Percentiles rank a stretch among this genome's conserved stretches.
These are phyloP conservation scores for Phytophthora cactorum DNA, from an alignment of 352 stramenopile genomes.

Conservation along the genomic window DNA sequence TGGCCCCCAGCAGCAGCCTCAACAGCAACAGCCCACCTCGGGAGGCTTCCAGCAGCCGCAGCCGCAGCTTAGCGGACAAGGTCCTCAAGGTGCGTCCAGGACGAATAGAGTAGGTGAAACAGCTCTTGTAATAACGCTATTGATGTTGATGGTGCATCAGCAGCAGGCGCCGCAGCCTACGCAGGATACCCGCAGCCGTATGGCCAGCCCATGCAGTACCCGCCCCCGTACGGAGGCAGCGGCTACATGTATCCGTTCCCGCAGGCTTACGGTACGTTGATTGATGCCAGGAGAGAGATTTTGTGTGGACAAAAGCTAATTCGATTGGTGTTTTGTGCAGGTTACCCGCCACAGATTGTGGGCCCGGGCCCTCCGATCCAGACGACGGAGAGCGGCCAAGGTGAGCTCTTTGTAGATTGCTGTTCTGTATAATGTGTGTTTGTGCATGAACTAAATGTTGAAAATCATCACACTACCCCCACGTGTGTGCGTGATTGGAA, in stretches of 20 bases:
- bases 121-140: not conserved
- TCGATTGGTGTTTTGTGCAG: constrained; percentile 32
- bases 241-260: constrained; percentile 90
- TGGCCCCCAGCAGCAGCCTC: constrained; percentile 34
- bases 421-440: constrained; percentile 35
- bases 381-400: constrained; percentile 89
- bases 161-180: constrained; percentile 51
- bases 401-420: constrained; percentile 38
- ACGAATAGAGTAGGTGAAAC: not conserved
- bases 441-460: constrained; percentile 53
- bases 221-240: constrained; percentile 68
- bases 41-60: constrained; percentile 40
- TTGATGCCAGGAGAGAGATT: not conserved
- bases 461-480: constrained; percentile 41
- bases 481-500: constrained; percentile 50
- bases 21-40: constrained; percentile 24
- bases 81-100: constrained; percentile 44
- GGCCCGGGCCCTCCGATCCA: constrained; percentile 88
- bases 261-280: constrained; percentile 72
- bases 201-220: constrained; percentile 80
- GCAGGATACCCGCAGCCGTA: constrained; percentile 79
- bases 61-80: constrained; percentile 49
- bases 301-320: constrained; percentile 12
- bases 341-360: constrained; percentile 84
- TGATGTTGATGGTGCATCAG: not conserved